Base-by-base conservation (phyloP, 257 asterid species). In the Henckelia pumila region DNA sequence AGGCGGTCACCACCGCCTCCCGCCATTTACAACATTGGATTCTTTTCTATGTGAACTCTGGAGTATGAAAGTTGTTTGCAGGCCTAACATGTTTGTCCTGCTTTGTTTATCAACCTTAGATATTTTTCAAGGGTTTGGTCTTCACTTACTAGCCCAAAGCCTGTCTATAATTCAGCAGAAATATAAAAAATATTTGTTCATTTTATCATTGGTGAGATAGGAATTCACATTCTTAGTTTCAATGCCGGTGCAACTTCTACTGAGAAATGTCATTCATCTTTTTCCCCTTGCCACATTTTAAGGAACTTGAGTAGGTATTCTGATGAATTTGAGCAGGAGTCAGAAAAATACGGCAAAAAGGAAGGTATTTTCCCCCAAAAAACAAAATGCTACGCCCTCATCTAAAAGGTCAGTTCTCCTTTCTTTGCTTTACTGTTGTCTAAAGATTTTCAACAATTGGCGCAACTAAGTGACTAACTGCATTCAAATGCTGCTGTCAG, bases 391-490 rank as follows among this genome's bases (percentile, higher is more conserved):
- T 24, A 24, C 66, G 23, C 56, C 78, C 6, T 76, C 86, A 26
- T 73, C 83, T 7, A 78, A 82, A 75, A 70, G 80, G 83, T 78
- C 32, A n/a, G 53, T 63, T 79, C 58, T 61, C 66, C 56, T 68
- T 63, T 62, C 14, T 58, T 10, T 33, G 26, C 19, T 37, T 30
- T 25, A 56, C 25, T 47, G 32, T 33, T 26, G 25, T 56, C 21
- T 2, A 40, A 14, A 20, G 20, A 7, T 50, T 13, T 40, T 26
- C 6, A 24, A 14, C 33, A 14, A 26, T 20, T 7, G 21, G 4
- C 13, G 17, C 17, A 5, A 59, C 63, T 20, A 52, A 19, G 52
- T 28, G 56, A 29, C 58, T 64, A 29, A 19, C 37, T 52, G 1
- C 37, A 8, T 63, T 30, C 17, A 52, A 57, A 75, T 21, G 44